Conservation (phyloP, 1,284 basidiomycete species). For the Trichosporon sp. region DNA sequence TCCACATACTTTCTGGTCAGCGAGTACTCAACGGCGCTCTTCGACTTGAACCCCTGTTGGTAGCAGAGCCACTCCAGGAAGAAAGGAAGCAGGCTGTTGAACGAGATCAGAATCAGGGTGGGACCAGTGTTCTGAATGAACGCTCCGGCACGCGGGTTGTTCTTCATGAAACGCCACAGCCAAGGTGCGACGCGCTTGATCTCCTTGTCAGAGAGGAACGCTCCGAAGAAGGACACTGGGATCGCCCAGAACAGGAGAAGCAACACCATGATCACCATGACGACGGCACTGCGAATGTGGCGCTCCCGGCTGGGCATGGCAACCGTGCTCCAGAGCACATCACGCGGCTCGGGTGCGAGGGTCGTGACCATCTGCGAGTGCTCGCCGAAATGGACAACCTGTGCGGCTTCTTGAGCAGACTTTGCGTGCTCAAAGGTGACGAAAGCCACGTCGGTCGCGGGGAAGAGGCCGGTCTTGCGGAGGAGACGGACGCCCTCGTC, state of each 20-base stretch:
- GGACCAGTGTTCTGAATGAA: constrained; percentile 92
- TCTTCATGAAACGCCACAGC: constrained; percentile 69
- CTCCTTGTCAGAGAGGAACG: constrained; percentile 81
- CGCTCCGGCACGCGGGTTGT: constrained; percentile 71
- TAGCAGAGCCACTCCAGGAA: constrained; percentile 86
- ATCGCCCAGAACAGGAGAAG: constrained; percentile 74
- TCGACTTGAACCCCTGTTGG: constrained; percentile 78
- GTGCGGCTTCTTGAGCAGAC: constrained; percentile 85
- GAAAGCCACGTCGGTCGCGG: constrained; percentile 77
- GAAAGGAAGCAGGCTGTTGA: constrained; percentile 87
- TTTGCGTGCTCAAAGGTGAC: constrained; percentile 97
- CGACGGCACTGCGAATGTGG: constrained; percentile 63
- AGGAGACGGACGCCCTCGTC: constrained; percentile 62
- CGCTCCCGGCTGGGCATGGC: constrained; percentile 59
- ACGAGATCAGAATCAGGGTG: constrained; percentile 76
- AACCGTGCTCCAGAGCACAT: constrained; percentile 92
- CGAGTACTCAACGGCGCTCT: constrained; percentile 90
- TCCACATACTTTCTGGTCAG: constrained; percentile 74
- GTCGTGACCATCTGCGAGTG: constrained; percentile 64
- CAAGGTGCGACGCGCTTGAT: constrained; percentile 85
- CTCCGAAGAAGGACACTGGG: constrained; percentile 77
- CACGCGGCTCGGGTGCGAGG: constrained; percentile 87
- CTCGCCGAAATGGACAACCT: constrained; percentile 71
- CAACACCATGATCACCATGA: constrained; percentile 63
- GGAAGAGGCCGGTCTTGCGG: constrained; percentile 58